These are phyloP conservation scores for Alloteropsis semialata DNA, from an alignment of 176 grass and related monocot genomes.

Conservation along the genomic window DNA sequence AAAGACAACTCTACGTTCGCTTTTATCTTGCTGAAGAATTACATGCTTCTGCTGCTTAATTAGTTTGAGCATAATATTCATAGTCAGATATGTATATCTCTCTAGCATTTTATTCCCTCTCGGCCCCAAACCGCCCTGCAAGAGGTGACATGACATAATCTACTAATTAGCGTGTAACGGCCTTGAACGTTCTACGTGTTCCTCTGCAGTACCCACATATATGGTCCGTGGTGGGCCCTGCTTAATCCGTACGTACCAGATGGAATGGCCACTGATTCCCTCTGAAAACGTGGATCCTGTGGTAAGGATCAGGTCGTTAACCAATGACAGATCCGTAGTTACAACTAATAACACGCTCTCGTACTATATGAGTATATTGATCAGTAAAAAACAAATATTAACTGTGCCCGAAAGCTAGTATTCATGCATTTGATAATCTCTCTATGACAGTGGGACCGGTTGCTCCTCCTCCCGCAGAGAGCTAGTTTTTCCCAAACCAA, in stretches of 20 bases:
- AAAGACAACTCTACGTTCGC: too few species aligned
- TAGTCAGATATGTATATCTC: too few species aligned
- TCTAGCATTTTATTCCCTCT: too few species aligned
- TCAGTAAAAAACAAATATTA: background rate
- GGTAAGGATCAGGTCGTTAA: background rate
- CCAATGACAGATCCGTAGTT: background rate
- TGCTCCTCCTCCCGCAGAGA: background rate
- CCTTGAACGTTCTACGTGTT: background rate
- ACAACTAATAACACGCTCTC: too few species aligned
- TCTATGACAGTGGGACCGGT: background rate
- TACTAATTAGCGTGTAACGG: background rate
- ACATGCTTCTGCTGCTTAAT: too few species aligned
- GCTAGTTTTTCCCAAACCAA: background rate
- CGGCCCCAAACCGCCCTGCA: background rate
- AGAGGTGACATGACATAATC: background rate
- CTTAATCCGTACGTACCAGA: background rate
- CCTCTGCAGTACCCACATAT: background rate
- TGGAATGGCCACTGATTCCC: background rate
- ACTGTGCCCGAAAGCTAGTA: background rate
- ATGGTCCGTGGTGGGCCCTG: background rate
- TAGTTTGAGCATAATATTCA: too few species aligned
- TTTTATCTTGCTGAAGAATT: too few species aligned
- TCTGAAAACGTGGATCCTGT: background rate
- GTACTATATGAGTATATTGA: too few species aligned
- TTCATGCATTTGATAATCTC: background rate